Evolutionary conservation across 805 yeast genomes (phyloP), one percentile per base, ranked within the genome.

Genomic region (Kodamaea restingae): DNA sequence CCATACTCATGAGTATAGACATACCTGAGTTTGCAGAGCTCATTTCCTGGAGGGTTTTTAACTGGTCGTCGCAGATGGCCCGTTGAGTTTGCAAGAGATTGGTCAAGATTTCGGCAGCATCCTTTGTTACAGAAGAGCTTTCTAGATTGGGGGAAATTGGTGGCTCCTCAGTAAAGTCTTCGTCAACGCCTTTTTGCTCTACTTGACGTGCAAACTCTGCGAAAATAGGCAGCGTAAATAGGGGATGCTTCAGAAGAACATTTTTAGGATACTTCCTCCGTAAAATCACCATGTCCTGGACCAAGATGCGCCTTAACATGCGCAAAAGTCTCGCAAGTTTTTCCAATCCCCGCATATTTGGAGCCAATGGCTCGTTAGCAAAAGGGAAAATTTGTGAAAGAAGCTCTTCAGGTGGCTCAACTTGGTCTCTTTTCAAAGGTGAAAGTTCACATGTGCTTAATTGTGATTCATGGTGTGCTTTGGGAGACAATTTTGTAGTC

Each of bases 221-320:
- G 21, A 35, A 35, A 9, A 35, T 4, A 11, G 26, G 32, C 38
- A 26, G 31, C 27, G 46, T 50, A 43, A 61, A 61, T 8, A 59
- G 46, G 10, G 58, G 54, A 37, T 58, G 60, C 22, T 43, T 39
- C 14, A 51, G 51, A 11, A 60, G 36, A 10, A 56, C 50, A 34
- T 55, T 56, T 4, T 44, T 35, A 4, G 63, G 64, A 38, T 51
- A 56, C 17, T 39, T 36, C 14, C 34, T 36, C 30, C 47, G 47
- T 2, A 61, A 32, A 4, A 54, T 41, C 7, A 55, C 58, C 65
- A 61, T 59, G 35, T 61, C 66, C 46, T 61, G 66, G 27, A 55
- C 46, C 28, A 61, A 44, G 25, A 48, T 40, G 14, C 48, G 40
- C 27, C 65, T 41, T 15, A 61, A 47, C 42, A 49, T 40, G 4